Evolutionary conservation across 306 rosid species (phyloP), one percentile per base, ranked within the genome.

Genomic region (Quercus agrifolia): DNA sequence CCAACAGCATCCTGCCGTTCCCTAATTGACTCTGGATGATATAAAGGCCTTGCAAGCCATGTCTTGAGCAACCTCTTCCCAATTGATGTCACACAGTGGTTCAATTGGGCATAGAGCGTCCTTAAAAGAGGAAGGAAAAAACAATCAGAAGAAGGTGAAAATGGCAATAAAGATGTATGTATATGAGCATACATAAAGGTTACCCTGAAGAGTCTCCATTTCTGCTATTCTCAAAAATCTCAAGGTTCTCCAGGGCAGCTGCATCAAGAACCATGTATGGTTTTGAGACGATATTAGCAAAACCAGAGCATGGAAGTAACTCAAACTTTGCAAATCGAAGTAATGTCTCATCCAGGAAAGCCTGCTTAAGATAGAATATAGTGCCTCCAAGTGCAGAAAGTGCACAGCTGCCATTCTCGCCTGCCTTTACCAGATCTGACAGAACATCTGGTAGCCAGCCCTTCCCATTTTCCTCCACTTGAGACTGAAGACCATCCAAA

Each of bases 321-420:
- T 90, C 98, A 83, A 90, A 95, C 71, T 84, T 89, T n/a, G 96
- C 99, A 91, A 89, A 95, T 79, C 86, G 88, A 76, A 95, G 94
- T 87, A 95, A 70, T 67, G 89, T 58, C 83, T 91, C 93, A 70
- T 95, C 99, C 73, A 93, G 89, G 78, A 91, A 91, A 83, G 96
- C 93, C 89, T 95, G 99, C 82, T 89, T 95, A 79, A 95, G 88
- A 88, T 91, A 95, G 91, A 85, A 95, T 74, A 95, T 92, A 68
- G 88, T 83, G 70, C 98, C 99, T 14, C 99, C 99, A 74, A 95
- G 93, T 74, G 99, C 99, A 78, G 97, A 92, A 89, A 95, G 94
- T 68, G 97, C 99, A 89, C 77, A 86, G 77, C 79, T 84, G 73
- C 90, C 86, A 72, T 83, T 77, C 71, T 88, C 85, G 2, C 83